A percentile compares a stretch with the other conserved stretches of the same genome.
phyloP scores from a whole-genome alignment of 495 filamentous ascomycete species.

The Extremus antarcticus region DNA sequence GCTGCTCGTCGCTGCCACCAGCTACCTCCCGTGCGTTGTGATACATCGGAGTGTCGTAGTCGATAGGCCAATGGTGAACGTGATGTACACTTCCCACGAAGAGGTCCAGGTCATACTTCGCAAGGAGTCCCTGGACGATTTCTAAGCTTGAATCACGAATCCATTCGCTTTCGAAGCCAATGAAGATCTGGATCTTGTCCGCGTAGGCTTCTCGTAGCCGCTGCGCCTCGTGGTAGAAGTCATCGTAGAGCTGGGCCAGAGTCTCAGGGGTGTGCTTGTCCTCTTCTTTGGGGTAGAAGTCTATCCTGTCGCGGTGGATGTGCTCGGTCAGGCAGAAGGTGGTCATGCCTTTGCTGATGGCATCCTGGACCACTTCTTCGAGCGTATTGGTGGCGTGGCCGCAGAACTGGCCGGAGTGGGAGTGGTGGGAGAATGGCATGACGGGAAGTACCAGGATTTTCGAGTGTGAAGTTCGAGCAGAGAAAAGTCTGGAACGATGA shows the following conservation, averaged over 20 bases:
- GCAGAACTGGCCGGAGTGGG: slow-evolving; percentile 96
- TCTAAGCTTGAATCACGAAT: slow-evolving; percentile 56
- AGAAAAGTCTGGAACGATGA: too few species aligned
- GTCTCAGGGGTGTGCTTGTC: slow-evolving; percentile 33
- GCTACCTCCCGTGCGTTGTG: slow-evolving; percentile 44
- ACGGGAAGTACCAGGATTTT: too few species aligned
- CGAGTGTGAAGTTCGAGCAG: too few species aligned
- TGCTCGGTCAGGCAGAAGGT: slow-evolving; percentile 92
- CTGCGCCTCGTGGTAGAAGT: slow-evolving; percentile 59
- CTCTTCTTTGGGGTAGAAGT: slow-evolving; percentile 83
- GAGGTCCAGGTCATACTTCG: slow-evolving; percentile 60
- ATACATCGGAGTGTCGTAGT: slow-evolving; percentile 66
- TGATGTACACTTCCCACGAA: slow-evolving; percentile 91
- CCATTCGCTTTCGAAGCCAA: slow-evolving; percentile 91
- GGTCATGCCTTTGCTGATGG: slow-evolving; percentile 66
- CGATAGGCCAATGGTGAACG: slow-evolving; percentile 73
- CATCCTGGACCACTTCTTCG: slow-evolving; percentile 70
- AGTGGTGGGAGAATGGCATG: slow-evolving; percentile 99
- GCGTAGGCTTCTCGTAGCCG: slow-evolving; percentile 62
- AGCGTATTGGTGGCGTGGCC: slow-evolving; percentile 74
- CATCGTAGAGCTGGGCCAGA: slow-evolving; percentile 48
- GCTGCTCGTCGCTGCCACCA: slow-evolving; percentile 54
- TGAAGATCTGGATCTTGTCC: slow-evolving; percentile 61
- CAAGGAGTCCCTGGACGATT: slow-evolving; percentile 48
- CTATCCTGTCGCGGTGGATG: slow-evolving; percentile 68